Evolutionary conservation across 257 asterid species (phyloP).

Genomic region (Rhazya stricta): DNA sequence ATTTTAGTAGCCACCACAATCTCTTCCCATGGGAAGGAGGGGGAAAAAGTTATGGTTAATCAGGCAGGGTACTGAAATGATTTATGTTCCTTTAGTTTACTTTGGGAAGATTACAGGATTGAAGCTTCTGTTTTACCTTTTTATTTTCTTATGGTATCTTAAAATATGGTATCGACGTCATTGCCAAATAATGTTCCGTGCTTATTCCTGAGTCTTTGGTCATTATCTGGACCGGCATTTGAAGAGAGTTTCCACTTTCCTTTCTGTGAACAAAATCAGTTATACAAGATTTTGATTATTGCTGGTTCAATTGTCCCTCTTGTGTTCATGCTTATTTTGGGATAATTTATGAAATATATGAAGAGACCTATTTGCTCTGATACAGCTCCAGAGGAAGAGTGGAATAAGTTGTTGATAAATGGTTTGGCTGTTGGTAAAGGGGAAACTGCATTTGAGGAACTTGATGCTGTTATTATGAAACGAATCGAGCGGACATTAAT

Average conservation of each 20-base stretch:
- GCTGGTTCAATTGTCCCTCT: not conserved
- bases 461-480: conserved; percentile 66
- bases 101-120: not conserved
- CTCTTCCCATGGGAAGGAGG: no score
- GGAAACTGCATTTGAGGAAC: conserved; percentile 58
- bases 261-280: not conserved
- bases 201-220: not conserved
- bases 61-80: not conserved
- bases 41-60: not conserved
- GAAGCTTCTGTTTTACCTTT: not conserved
- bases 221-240: not conserved
- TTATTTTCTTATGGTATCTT: not conserved
- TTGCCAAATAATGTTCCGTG: not conserved
- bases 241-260: not conserved
- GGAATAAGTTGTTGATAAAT: conserved; percentile 70
- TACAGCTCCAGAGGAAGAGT: conserved; percentile 77
- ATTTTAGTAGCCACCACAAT: not conserved
- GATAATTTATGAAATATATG: no score
- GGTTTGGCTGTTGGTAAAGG: conserved; percentile 78
- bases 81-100: not conserved
- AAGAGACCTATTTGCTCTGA: conserved; percentile 10
- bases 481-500: conserved; percentile 81
- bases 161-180: not conserved
- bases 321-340: not conserved
- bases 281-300: not conserved